Conservation (phyloP, 1,284 basidiomycete species). For the Pisolithus thermaeus region DNA sequence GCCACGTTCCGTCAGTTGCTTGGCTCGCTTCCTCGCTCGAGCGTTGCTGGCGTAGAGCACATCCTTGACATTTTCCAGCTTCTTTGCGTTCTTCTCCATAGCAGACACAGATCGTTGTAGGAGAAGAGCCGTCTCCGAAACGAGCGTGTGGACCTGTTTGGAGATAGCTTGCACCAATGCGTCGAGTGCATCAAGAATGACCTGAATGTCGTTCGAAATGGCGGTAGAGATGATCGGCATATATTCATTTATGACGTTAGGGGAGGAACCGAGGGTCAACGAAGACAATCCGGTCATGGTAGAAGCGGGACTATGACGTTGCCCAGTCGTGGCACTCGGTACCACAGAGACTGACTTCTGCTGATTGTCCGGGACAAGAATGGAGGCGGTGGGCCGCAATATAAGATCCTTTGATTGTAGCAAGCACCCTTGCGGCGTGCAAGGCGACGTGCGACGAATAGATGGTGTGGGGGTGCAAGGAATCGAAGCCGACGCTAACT, state of each 20-base stretch:
- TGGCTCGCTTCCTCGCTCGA: slow-evolving; percentile 52
- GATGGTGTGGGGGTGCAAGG: slow-evolving; percentile 14
- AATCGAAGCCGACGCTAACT: slow-evolving; percentile 24
- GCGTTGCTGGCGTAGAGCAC: slow-evolving; percentile 47
- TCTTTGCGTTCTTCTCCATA: slow-evolving; percentile 18
- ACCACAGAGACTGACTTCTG: slow-evolving; percentile 28
- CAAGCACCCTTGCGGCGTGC: slow-evolving; percentile 30
- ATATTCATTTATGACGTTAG: slow-evolving; percentile 41
- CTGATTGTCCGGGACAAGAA: slow-evolving; percentile 23
- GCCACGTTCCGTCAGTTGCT: slow-evolving; percentile 45
- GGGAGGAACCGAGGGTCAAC: slow-evolving; percentile 21
- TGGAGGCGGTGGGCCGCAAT: slow-evolving; percentile 31
- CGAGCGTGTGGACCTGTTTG: slow-evolving; percentile 29
- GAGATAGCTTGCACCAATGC: slow-evolving; percentile 47
- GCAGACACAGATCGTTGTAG: slow-evolving; percentile 44
- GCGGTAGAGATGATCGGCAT: slow-evolving; percentile 37
- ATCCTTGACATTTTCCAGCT: slow-evolving; percentile 28
- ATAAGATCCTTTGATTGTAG: slow-evolving; percentile 34
- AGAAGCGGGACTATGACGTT: slow-evolving; percentile 6
- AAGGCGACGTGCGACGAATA: slow-evolving; percentile 17
- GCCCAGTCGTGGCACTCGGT: slow-evolving; percentile 11
- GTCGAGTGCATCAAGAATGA: slow-evolving; percentile 57
- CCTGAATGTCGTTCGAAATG: slow-evolving; percentile 46
- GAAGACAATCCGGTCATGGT: slow-evolving; percentile 27
- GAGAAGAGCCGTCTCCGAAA: slow-evolving; percentile 38